Percentiles rank a stretch among this genome's conserved stretches.
phyloP scores from a whole-genome alignment of 169 alveolate species.

The Plasmodium ovale region DNA sequence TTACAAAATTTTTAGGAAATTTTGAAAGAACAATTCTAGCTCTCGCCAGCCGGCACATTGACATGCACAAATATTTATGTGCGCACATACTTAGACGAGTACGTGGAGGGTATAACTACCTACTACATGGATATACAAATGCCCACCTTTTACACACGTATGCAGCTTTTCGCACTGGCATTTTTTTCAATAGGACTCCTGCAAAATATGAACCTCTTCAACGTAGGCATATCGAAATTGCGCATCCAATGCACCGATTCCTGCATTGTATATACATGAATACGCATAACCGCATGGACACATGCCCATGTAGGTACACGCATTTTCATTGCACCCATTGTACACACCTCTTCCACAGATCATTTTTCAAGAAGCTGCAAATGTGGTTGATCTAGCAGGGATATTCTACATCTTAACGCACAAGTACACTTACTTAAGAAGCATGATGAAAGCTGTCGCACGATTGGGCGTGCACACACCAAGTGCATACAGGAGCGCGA shows the following conservation, averaged over 20 bases:
- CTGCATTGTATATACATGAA: slow-evolving; percentile 1
- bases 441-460: neutral
- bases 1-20: neutral
- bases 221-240: neutral
- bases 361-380: slow-evolving; percentile 46
- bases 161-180: slow-evolving; percentile 48
- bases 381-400: slow-evolving; percentile 57
- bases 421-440: slow-evolving; percentile 32
- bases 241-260: too few relatives aligned
- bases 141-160: neutral
- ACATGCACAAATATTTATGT: neutral
- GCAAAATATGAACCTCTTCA: slow-evolving; percentile 57
- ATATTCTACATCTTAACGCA: slow-evolving; percentile 44
- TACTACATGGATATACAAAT: neutral
- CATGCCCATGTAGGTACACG: neutral
- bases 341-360: slow-evolving; percentile 1
- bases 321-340: neutral
- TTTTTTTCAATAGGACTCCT: slow-evolving; percentile 59
- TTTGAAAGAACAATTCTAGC: neutral
- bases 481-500: too few relatives aligned
- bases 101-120: too few relatives aligned
- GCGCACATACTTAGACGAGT: neutral
- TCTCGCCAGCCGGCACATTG: neutral
- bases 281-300: neutral
- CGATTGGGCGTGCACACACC: too few relatives aligned